Conservation (phyloP, 108 stramenopile species). For the Tribonema minus region DNA sequence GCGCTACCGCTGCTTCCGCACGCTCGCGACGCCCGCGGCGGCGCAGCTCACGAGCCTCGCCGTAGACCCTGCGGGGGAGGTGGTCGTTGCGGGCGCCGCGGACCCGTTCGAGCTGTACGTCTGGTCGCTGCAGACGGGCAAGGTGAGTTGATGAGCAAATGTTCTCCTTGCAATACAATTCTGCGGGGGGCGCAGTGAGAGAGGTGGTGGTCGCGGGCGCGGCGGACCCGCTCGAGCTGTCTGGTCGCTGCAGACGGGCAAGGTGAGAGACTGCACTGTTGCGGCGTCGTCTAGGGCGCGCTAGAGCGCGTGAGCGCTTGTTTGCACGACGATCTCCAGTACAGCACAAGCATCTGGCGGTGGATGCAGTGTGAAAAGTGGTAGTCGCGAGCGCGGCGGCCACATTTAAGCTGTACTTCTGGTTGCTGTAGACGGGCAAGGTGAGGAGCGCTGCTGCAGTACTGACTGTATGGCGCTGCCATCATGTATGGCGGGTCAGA, state of each 20-base stretch:
- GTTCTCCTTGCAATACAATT: too few species aligned
- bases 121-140: slow-evolving; percentile 39
- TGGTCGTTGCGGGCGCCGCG: slow-evolving; percentile 56
- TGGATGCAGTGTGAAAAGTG: too few species aligned
- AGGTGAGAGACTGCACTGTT: too few species aligned
- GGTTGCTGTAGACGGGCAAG: slow-evolving; percentile 33
- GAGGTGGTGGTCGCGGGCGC: slow-evolving; percentile 58
- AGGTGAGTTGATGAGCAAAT: neutral
- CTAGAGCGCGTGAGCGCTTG: too few species aligned
- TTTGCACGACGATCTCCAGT: too few species aligned
- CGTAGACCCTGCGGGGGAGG: slow-evolving; percentile 87
- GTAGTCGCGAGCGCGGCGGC: slow-evolving; percentile 56
- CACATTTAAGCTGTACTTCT: slow-evolving; percentile 36
- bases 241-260: slow-evolving; percentile 39
- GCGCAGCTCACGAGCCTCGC: slow-evolving; percentile 89
- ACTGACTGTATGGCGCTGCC: too few species aligned
- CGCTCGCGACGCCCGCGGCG: slow-evolving; percentile 49
- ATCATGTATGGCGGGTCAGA: too few species aligned
- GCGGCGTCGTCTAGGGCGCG: too few species aligned
- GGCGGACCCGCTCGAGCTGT: slow-evolving; percentile 35
- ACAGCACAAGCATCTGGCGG: too few species aligned
- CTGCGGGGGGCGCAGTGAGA: too few species aligned
- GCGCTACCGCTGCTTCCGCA: slow-evolving; percentile 93
- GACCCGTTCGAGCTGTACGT: slow-evolving; percentile 42
- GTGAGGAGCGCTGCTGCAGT: too few species aligned